Percentiles rank a stretch among this genome's conserved stretches.
Evolutionary conservation across 2,329 filamentous ascomycete genomes (phyloP).

Genomic region (Sporothrix phasma): DNA sequence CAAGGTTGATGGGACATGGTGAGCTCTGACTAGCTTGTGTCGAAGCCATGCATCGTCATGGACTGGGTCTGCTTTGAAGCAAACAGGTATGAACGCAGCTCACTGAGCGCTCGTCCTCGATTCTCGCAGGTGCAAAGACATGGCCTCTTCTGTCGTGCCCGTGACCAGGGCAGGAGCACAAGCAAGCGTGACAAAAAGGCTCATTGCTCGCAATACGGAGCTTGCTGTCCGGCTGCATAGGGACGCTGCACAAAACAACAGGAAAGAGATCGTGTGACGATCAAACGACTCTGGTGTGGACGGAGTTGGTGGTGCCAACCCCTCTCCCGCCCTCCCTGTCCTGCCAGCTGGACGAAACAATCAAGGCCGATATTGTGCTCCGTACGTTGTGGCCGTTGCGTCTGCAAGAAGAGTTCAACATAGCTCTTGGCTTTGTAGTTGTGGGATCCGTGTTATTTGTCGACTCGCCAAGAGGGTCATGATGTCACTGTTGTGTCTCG

Average conservation of each 20-base stretch:
- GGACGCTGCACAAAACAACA: neutral
- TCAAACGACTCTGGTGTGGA: slow-evolving; percentile 7
- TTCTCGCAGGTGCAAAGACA: neutral
- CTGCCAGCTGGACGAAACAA: neutral
- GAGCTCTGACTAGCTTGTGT: neutral
- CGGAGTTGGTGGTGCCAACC: neutral
- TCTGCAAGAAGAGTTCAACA: neutral
- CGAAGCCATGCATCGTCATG: neutral
- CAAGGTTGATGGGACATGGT: too few relatives aligned
- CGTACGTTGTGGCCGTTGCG: neutral
- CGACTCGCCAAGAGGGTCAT: neutral
- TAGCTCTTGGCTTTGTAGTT: neutral
- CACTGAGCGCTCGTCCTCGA: neutral
- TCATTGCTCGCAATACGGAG: too few relatives aligned
- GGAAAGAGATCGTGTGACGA: neutral
- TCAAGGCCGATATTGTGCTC: neutral
- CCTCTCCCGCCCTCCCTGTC: neutral
- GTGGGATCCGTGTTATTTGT: neutral
- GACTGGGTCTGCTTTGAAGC: neutral
- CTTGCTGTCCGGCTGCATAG: neutral
- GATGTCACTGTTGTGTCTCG: neutral
- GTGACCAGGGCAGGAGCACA: neutral
- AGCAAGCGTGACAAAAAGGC: neutral
- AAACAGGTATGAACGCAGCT: too few relatives aligned
- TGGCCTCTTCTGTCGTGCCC: neutral